Conservation (phyloP, 257 asterid species). For the Linderniella brevidens region DNA sequence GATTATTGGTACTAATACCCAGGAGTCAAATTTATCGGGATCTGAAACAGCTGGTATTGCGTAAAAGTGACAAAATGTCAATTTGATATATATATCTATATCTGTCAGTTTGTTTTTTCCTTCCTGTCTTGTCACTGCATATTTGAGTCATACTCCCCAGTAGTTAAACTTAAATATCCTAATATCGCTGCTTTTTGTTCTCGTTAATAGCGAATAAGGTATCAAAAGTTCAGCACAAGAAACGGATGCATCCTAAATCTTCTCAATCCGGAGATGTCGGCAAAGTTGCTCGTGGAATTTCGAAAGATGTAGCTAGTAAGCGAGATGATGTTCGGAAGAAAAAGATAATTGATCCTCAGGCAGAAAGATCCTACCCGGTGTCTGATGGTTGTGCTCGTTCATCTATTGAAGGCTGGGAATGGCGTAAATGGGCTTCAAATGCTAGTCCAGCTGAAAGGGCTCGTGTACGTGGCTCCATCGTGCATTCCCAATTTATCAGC, state of each 20-base stretch:
- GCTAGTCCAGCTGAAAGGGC: constrained; percentile 79
- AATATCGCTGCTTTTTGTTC: constrained; percentile 11
- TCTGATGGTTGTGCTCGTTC: constrained; percentile 91
- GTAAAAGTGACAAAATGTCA: constrained; percentile 36
- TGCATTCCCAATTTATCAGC: constrained; percentile 21
- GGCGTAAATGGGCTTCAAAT: constrained; percentile 82
- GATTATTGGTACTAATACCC: constrained; percentile 17
- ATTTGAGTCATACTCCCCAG: constrained; percentile 6
- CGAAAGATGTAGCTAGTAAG: constrained; percentile 14
- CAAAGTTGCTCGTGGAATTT: neutral
- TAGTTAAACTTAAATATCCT: constrained; percentile 7
- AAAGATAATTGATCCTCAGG: constrained; percentile 15
- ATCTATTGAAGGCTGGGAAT: constrained; percentile 88
- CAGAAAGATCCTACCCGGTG: constrained; percentile 28
- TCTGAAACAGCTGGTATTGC: constrained; percentile 13
- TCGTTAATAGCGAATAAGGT: constrained; percentile 31
- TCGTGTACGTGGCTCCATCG: constrained; percentile 43
- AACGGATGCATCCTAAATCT: constrained; percentile 22
- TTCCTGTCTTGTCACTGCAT: constrained; percentile 3
- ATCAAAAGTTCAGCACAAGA: constrained; percentile 38
- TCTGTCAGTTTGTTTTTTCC: constrained; percentile 6
- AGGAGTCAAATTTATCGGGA: constrained; percentile 17
- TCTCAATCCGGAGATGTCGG: constrained; percentile 26
- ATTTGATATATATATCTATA: constrained; percentile 12
- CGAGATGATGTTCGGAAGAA: constrained; percentile 19